A percentile compares a stretch with the other conserved stretches of the same genome.
Evolutionary conservation across 495 filamentous ascomycete species (phyloP).

Genomic region (Aspergillus homomorphus): DNA sequence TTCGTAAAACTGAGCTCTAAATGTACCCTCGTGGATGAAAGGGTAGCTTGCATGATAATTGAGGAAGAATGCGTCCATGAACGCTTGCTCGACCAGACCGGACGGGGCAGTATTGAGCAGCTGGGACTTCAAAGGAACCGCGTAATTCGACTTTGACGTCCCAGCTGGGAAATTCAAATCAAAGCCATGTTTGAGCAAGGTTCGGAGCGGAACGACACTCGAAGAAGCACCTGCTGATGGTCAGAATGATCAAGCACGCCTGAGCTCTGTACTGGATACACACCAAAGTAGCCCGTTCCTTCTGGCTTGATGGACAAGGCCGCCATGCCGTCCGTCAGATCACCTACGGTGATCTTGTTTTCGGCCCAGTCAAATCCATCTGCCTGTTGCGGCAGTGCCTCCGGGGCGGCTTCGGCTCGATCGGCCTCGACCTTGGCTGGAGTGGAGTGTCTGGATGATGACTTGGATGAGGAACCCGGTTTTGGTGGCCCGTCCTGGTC

Average conservation of each 20-base stretch:
- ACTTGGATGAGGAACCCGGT: constrained; percentile 34
- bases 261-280: constrained; percentile 6
- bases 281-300: constrained; percentile 51
- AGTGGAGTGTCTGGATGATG: constrained; percentile 40
- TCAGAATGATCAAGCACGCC: not conserved
- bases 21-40: constrained; percentile 53
- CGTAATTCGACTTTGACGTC: constrained; percentile 23
- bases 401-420: constrained; percentile 39
- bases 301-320: constrained; percentile 49
- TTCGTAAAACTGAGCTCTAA: constrained; percentile 53
- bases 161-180: constrained; percentile 42
- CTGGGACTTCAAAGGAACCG: constrained; percentile 37
- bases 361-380: constrained; percentile 55
- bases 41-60: constrained; percentile 55
- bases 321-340: constrained; percentile 52
- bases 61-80: constrained; percentile 52
- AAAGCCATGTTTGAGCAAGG: constrained; percentile 45
- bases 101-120: constrained; percentile 43
- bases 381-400: constrained; percentile 47
- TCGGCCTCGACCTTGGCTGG: constrained; percentile 37
- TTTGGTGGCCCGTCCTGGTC: constrained; percentile 36
- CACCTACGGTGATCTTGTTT: constrained; percentile 41
- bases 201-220: constrained; percentile 45
- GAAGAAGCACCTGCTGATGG: constrained; percentile 37
- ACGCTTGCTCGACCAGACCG: constrained; percentile 42